Percentiles rank a stretch among this genome's conserved stretches.
These are phyloP conservation scores for Cupressus sempervirens DNA, from an alignment of 75 land plant species.

Conservation along the genomic window DNA sequence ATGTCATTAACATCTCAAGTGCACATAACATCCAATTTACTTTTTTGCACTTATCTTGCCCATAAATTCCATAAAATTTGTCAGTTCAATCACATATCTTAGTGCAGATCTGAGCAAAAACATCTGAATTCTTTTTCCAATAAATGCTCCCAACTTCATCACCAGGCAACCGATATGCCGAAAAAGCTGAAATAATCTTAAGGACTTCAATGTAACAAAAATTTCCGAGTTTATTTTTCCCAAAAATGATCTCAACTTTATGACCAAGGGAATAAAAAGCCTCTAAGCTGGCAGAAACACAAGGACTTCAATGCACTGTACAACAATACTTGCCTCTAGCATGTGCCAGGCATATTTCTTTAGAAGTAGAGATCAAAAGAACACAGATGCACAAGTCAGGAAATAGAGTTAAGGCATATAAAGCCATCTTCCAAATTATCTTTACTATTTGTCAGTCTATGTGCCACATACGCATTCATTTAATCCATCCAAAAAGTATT, in stretches of 20 bases:
- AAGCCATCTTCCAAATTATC: background rate
- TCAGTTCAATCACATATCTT: background rate
- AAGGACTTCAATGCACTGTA: background rate
- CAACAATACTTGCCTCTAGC: background rate
- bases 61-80: background rate
- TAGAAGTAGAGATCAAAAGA: background rate
- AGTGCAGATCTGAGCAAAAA: background rate
- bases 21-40: background rate
- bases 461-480: background rate
- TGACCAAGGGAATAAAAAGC: background rate
- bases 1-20: background rate
- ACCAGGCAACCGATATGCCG: background rate
- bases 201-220: background rate
- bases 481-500: conserved; percentile 6
- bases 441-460: background rate
- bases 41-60: background rate
- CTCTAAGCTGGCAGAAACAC: background rate
- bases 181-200: background rate
- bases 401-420: background rate
- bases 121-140: background rate
- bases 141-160: background rate
- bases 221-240: too few species aligned
- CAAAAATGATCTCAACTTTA: background rate
- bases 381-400: background rate
- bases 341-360: conserved; percentile 1